Evolutionary conservation across 2,329 filamentous ascomycete genomes (phyloP).

Genomic region (Alternaria postmessia): DNA sequence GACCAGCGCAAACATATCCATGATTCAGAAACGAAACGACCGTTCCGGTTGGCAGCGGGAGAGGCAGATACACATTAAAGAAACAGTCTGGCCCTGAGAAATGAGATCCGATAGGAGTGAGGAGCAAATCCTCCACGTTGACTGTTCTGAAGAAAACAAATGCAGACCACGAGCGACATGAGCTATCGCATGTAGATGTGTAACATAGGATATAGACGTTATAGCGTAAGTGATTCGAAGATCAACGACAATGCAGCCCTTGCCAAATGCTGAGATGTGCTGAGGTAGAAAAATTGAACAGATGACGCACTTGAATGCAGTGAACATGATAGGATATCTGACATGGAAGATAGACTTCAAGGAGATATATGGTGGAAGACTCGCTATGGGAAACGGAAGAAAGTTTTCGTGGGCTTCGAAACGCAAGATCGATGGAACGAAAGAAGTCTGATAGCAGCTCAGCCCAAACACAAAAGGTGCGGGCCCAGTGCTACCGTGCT

Average conservation of each 20-base stretch:
- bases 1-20: background rate
- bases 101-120: background rate
- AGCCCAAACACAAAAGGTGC: slow-evolving; percentile 28
- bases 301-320: background rate
- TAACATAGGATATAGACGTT: background rate
- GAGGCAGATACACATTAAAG: background rate
- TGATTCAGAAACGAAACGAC: background rate
- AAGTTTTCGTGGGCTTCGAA: background rate
- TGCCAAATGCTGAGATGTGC: background rate
- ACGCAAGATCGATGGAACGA: too few relatives aligned
- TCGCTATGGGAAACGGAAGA: background rate
- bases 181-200: background rate
- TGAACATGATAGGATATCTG: background rate
- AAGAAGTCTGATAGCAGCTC: background rate
- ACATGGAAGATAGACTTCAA: background rate
- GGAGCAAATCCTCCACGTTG: background rate
- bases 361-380: background rate
- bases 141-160: background rate
- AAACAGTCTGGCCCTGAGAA: background rate
- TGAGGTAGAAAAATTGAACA: background rate
- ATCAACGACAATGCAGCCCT: background rate
- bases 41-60: background rate
- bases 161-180: background rate
- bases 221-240: too few relatives aligned
- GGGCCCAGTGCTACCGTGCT: slow-evolving; percentile 30